Base-by-base conservation (phyloP, 2,329 filamentous ascomycete genomes). In the Aureobasidium leucospermi region DNA sequence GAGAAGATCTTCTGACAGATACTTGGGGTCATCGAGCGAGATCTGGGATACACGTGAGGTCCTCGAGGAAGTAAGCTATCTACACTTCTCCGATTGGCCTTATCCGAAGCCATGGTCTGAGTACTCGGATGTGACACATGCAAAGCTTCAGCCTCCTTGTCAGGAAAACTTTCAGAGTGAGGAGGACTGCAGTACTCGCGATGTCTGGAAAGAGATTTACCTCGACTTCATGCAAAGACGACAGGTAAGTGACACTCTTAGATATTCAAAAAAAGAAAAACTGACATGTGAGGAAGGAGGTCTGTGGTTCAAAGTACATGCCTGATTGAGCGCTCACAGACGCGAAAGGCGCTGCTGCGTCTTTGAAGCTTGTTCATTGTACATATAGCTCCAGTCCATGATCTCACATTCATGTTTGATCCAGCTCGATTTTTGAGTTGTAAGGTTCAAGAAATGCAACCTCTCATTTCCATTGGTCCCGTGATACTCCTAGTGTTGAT, bases 11-110 rank as follows among this genome's bases (percentile, higher is more conserved):
- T n/a, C n/a, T n/a, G n/a, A n/a, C 0, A 70, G 71, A 4, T 85
- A 81, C 62, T 66, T 85, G 2, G 81, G 82, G 1, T 80, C 80
- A 13, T 8, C 19, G 8, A 13, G 3, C 1, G 48, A 39, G 39
- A 4, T 4, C 1, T 52, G 48, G 34, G 7, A 52, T 11, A 2
- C 48, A 23, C 16, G 10, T 6, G 1, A 2, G 13, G 10, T 19
- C 1, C 7, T 49, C 4, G 4, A 9, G 23, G 48, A 52, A 10
- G 48, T 34, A 10, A 52, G 29, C 3, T 52, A 10, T 6, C 1
- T 52, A 4, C 48, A 52, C 34, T 52, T 52, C 8, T 39, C 15
- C 2, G 48, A 52, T 6, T 39, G 48, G 48, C 48, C 48, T 1
- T 52, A 39, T 10, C 48, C 48, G 2, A 52, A 51, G 6, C 15